Evolutionary conservation across 75 land plant species (phyloP), one percentile per base, ranked within the genome.

Genomic region (Pinus taeda): DNA sequence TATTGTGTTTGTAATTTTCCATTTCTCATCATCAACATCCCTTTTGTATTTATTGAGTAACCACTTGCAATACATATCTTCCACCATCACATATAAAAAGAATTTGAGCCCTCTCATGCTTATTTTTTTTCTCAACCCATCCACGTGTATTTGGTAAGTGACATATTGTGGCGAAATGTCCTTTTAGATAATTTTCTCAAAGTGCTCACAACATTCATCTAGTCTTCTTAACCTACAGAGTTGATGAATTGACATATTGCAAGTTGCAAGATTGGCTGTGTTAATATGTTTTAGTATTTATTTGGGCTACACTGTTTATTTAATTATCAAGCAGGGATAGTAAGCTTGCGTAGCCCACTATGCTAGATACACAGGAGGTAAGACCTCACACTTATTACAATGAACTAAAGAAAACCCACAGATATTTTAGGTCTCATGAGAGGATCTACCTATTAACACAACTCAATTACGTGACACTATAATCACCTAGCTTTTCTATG

Each of bases 191-290:
- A 90, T 87, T 60, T 78, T 80, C 64, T 81, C 81, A 77, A 85
- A 85, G 72, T 83, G 89, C 3, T 55, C 70, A 72, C 67, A 83
- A 60, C 88, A 89, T 42, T 90, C 89, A 15, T 87, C 84, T 18
- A 76, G 76, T 69, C 69, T 79, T 26, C 72, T 67, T 79, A 81
- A 33, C 73, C 83, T 81, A 60, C 89, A 83, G 13, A 90, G 81
- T 79, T 81, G 60, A 79, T 87, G 92, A 63, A 90, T 65, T 49
- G 87, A 24, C 92, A 90, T 90, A 11, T 89, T 90, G 75, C 89
- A 78, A 15, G 85, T 77, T 15, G 85, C 89, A 18, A 87, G 73
- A 76, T 90, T 26, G 26, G 0, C 26, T 26, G 26, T 26, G 26
- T 26, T 26, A 26, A 26, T 26, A 26, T 26, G 26, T 26, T 26